Evolutionary conservation across 495 filamentous ascomycete species (phyloP), one percentile per base, ranked within the genome.

Genomic region (Chaetomium cochliodes): DNA sequence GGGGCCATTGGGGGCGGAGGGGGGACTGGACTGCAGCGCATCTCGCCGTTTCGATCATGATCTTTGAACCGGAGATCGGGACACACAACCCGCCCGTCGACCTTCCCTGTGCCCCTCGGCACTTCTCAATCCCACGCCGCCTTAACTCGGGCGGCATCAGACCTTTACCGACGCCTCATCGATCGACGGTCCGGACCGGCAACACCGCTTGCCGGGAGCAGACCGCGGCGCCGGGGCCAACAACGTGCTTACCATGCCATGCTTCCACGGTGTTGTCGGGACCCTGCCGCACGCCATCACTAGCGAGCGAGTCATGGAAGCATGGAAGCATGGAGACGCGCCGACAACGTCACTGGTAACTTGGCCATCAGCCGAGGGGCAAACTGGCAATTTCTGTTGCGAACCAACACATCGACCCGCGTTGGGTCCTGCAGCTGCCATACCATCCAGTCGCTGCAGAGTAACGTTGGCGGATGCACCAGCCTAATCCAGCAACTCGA

Each of bases 401-500:
- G n/a, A 33, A 62, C 62, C 20, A 64, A 25, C 41, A 8, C 20
- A 46, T 18, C 50, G 39, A 46, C 63, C 52, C 63, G 64, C 65
- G 41, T 58, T 33, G 30, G 39, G 50, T 64, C 41, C 47, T 64
- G 68, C 65, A 67, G 51, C 41, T 58, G 46, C 58, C 65, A 49
- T 64, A 42, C 59, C 56, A 52, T 41, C 42, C 25, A 33, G 23
- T 56, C 26, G 18, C 59, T 59, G 56, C 58, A 58, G 47, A 23
- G 62, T 63, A 42, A 57, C 50, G 20, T 67, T 20, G 39, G 47
- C 39, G 18, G 18, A 28, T 51, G 42, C 55, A 66, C 62, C 67
- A 65, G 62, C 67, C 67, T 49, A 66, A 67, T 65, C 54, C 26
- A 67, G 65, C 58, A 60, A 62, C 64, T 60, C 65, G 47, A n/a